phyloP scores from a whole-genome alignment of 441 rosid genomes.

The Erodium chrysanthum region DNA sequence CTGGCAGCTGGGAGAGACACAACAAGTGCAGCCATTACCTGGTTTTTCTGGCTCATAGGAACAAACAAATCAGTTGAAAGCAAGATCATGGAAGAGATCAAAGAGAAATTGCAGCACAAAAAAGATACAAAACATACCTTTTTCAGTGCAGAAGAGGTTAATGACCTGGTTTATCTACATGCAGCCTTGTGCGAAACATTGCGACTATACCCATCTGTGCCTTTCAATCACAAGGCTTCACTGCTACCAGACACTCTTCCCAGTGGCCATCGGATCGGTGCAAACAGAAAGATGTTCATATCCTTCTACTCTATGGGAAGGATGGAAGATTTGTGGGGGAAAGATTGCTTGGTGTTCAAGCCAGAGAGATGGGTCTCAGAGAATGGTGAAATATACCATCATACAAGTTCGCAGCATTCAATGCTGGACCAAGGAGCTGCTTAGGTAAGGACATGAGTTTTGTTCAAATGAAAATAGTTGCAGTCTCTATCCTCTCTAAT shows the following conservation, averaged over 20 bases:
- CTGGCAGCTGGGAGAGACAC: slow-evolving; percentile 1
- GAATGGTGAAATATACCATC: neutral
- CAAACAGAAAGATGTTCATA: slow-evolving; percentile 20
- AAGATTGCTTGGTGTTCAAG: neutral
- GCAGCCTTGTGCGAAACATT: slow-evolving; percentile 18
- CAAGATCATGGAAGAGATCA: neutral
- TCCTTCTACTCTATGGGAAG: slow-evolving; percentile 15
- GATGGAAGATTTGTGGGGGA: neutral
- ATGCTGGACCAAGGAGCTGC: slow-evolving; percentile 1
- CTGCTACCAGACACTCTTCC: slow-evolving; percentile 25
- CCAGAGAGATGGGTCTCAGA: slow-evolving; percentile 1
- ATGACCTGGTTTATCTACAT: slow-evolving; percentile 27
- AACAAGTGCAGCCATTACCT: neutral
- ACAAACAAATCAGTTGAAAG: neutral
- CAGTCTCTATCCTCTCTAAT: neutral
- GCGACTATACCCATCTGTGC: slow-evolving; percentile 31
- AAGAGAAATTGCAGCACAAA: neutral
- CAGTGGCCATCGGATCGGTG: slow-evolving; percentile 24
- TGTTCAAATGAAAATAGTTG: neutral
- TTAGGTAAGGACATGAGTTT: slow-evolving; percentile 2
- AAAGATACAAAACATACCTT: too few species aligned
- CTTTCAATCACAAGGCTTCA: slow-evolving; percentile 22
- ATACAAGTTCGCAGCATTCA: neutral
- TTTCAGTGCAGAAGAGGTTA: neutral
- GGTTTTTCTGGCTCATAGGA: neutral